Percentiles rank a stretch among this genome's conserved stretches.
phyloP scores from a whole-genome alignment of 345 rosid genomes.

The Punica granatum region DNA sequence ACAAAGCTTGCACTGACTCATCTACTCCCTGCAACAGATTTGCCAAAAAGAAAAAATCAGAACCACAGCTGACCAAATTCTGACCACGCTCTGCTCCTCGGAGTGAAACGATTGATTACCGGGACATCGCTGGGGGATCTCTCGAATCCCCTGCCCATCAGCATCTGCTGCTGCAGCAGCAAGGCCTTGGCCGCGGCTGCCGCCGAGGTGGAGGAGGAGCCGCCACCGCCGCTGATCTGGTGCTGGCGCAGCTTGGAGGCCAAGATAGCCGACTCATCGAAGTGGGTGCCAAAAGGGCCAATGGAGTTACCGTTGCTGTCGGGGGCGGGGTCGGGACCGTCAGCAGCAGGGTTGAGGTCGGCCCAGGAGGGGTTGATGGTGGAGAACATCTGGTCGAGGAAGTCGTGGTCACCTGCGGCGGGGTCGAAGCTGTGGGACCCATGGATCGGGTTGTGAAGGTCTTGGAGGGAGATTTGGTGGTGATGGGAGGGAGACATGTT shows the following conservation, averaged over 20 bases:
- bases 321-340: conserved; percentile 19
- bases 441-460: conserved; percentile 10
- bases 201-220: conserved; percentile 4
- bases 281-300: conserved; percentile 21
- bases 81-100: too few relatives aligned
- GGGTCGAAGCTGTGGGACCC: conserved; percentile 37
- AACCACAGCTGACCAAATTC: neutral
- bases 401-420: conserved; percentile 44
- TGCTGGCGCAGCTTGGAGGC: conserved; percentile 34
- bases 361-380: conserved; percentile 55
- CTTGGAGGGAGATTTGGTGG: conserved; percentile 12
- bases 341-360: conserved; percentile 27
- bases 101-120: neutral
- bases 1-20: conserved; percentile 37
- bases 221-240: conserved; percentile 46
- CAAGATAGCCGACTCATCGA: conserved; percentile 30
- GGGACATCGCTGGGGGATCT: conserved; percentile 14
- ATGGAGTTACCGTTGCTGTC: conserved; percentile 19
- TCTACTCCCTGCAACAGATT: conserved; percentile 29
- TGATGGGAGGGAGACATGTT: neutral
- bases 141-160: conserved; percentile 40
- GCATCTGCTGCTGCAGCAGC: conserved; percentile 49
- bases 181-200: conserved; percentile 30
- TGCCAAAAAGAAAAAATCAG: neutral
- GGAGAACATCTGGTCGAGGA: conserved; percentile 79